Evolutionary conservation across 768 basidiomycete genomes (phyloP).

Genomic region (Sarcomyxa edulis): DNA sequence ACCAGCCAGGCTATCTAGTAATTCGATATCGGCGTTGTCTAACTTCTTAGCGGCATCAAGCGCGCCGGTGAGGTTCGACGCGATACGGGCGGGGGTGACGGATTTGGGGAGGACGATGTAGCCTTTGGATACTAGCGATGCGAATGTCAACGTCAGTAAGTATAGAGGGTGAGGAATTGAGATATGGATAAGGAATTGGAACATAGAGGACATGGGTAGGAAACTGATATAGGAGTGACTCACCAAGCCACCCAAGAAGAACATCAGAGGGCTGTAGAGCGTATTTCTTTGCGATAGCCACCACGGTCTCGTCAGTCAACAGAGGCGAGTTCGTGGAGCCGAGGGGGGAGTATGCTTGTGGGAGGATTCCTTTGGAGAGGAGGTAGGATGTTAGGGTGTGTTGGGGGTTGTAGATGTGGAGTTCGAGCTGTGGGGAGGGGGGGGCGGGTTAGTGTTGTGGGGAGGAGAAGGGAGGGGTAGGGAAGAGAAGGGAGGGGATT

Average conservation of each 20-base stretch:
- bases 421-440: conserved; percentile 72
- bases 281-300: conserved; percentile 55
- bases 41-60: conserved; percentile 41
- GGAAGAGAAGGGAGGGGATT: neutral
- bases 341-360: conserved; percentile 80
- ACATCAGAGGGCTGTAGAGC: conserved; percentile 49
- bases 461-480: neutral
- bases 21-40: conserved; percentile 43
- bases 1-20: conserved; percentile 53
- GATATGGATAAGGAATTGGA: neutral
- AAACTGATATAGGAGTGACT: conserved; percentile 15
- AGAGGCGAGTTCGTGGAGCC: conserved; percentile 66
- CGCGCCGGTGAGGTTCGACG: conserved; percentile 50
- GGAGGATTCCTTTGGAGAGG: conserved; percentile 58
- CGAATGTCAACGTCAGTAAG: too few relatives aligned
- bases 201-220: neutral
- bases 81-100: conserved; percentile 65
- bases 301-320: conserved; percentile 54
- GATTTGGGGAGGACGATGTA: conserved; percentile 73
- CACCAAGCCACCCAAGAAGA: conserved; percentile 59
- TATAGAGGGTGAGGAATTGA: neutral
- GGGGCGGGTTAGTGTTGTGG: neutral
- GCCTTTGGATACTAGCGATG: conserved; percentile 51
- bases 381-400: conserved; percentile 61
- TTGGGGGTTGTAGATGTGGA: conserved; percentile 74